These are phyloP conservation scores for Cercophora sp. DNA, from an alignment of 495 filamentous ascomycete genomes.

Conservation along the genomic window DNA sequence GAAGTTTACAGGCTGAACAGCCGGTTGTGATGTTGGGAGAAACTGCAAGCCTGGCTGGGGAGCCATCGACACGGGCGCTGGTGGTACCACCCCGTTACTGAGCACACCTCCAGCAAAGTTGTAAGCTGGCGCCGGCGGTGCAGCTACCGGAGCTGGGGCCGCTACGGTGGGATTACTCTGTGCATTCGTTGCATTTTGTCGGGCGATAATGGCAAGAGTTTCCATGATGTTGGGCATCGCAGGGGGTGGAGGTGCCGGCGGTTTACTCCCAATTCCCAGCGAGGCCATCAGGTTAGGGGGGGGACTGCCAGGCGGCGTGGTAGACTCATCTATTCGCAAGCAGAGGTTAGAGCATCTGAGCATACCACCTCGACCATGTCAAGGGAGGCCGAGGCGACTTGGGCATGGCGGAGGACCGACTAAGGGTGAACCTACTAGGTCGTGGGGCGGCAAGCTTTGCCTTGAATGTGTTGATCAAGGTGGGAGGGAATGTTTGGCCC, in stretches of 20 bases:
- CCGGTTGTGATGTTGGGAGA: constrained; percentile 32
- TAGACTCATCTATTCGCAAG: constrained; percentile 58
- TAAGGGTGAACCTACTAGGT: constrained; percentile 57
- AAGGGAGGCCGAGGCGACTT: too few species aligned
- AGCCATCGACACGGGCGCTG: constrained; percentile 14
- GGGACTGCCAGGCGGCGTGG: constrained; percentile 76
- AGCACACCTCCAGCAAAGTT: constrained; percentile 12
- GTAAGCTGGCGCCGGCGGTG: constrained; percentile 17
- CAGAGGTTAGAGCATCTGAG: constrained; percentile 26
- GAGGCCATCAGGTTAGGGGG: constrained; percentile 44
- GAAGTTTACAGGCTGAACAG: constrained; percentile 57
- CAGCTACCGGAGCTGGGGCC: constrained; percentile 30
- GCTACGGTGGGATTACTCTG: constrained; percentile 50
- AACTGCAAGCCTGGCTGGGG: constrained; percentile 23
- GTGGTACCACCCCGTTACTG: constrained; percentile 20
- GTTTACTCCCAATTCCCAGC: constrained; percentile 20
- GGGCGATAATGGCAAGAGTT: constrained; percentile 79
- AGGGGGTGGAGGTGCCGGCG: constrained; percentile 18
- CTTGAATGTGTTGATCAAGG: constrained; percentile 82
- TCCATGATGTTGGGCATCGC: constrained; percentile 63
- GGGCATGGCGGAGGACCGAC: too few species aligned
- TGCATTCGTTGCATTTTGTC: constrained; percentile 65
- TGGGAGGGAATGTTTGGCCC: constrained; percentile 79
- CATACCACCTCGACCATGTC: too few species aligned
- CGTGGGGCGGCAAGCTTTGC: constrained; percentile 65